Evolutionary conservation across 768 basidiomycete species (phyloP).

Genomic region (Amyloporia xantha): DNA sequence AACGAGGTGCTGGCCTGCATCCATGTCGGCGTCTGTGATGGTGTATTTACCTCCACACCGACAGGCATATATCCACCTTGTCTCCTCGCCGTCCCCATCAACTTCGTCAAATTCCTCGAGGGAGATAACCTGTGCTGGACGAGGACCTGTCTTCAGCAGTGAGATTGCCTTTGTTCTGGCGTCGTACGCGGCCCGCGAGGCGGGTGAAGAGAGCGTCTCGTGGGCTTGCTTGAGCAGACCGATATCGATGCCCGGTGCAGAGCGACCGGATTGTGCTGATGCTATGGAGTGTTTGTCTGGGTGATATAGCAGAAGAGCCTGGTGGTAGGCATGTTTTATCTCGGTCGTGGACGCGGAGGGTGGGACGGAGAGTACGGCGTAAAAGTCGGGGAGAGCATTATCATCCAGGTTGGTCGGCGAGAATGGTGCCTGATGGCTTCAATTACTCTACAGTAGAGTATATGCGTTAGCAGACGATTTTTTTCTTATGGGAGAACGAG

Average conservation of each 20-base stretch:
- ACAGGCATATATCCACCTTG: constrained; percentile 53
- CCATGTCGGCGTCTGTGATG: constrained; percentile 54
- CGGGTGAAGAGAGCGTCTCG: constrained; percentile 44
- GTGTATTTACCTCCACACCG: constrained; percentile 68
- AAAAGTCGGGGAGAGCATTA: constrained; percentile 39
- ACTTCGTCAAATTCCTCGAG: constrained; percentile 57
- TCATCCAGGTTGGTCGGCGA: constrained; percentile 16
- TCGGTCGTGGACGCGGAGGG: constrained; percentile 43
- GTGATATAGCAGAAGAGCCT: constrained; percentile 54
- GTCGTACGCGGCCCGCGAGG: constrained; percentile 49
- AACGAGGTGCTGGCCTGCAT: constrained; percentile 64
- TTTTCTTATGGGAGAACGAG: no score
- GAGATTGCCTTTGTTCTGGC: constrained; percentile 5
- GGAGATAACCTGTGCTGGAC: constrained; percentile 75
- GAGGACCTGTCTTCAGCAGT: constrained; percentile 30
- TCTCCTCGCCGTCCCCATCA: constrained; percentile 28
- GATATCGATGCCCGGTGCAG: constrained; percentile 35
- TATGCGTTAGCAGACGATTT: no score
- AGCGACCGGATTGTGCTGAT: background rate
- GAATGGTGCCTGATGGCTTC: no score
- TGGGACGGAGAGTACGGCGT: constrained; percentile 48
- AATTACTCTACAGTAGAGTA: no score
- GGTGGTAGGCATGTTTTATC: constrained; percentile 68
- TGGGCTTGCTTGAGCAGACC: constrained; percentile 65
- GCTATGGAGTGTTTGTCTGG: constrained; percentile 43